Percentiles rank a stretch among this genome's conserved stretches.
phyloP scores from a whole-genome alignment of 495 filamentous ascomycete genomes.

The Aspergillus sparsus region DNA sequence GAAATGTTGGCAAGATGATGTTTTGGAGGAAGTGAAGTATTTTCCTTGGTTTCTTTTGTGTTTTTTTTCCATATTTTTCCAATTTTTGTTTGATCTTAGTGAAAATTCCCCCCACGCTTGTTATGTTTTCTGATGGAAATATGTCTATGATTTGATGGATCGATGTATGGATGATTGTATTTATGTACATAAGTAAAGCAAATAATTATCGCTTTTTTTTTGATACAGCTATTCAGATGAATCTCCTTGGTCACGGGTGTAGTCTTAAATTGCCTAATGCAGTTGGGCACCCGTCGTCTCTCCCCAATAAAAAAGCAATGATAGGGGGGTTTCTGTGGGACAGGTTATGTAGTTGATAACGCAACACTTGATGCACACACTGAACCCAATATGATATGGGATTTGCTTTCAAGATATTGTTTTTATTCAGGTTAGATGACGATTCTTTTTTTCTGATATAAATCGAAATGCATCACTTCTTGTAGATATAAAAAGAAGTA shows the following conservation, averaged over 20 bases:
- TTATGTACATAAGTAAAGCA: slow-evolving; percentile 19
- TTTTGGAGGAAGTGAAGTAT: slow-evolving; percentile 47
- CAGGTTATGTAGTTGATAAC: too few species aligned
- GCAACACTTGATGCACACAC: too few species aligned
- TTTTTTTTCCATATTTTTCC: slow-evolving; percentile 13
- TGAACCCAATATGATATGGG: too few species aligned
- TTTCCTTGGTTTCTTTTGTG: slow-evolving; percentile 6
- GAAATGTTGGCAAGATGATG: slow-evolving; percentile 41
- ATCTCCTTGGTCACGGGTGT: too few species aligned
- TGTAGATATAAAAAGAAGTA: background rate
- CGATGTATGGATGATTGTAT: slow-evolving; percentile 6
- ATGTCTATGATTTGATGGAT: slow-evolving; percentile 11
- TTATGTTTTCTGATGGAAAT: slow-evolving; percentile 21
- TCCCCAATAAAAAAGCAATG: too few species aligned
- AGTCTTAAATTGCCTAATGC: too few species aligned
- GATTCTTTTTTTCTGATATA: background rate
- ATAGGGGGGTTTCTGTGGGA: too few species aligned
- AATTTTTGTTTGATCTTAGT: slow-evolving; percentile 8
- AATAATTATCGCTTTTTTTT: slow-evolving; percentile 1
- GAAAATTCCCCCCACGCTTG: slow-evolving; percentile 5
- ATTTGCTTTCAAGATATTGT: too few species aligned
- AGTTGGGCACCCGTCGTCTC: too few species aligned
- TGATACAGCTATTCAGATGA: background rate
- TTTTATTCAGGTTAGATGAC: too few species aligned
- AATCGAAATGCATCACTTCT: background rate